Evolutionary conservation across 2,329 filamentous ascomycete genomes (phyloP).

Genomic region (Stemphylium beticola): DNA sequence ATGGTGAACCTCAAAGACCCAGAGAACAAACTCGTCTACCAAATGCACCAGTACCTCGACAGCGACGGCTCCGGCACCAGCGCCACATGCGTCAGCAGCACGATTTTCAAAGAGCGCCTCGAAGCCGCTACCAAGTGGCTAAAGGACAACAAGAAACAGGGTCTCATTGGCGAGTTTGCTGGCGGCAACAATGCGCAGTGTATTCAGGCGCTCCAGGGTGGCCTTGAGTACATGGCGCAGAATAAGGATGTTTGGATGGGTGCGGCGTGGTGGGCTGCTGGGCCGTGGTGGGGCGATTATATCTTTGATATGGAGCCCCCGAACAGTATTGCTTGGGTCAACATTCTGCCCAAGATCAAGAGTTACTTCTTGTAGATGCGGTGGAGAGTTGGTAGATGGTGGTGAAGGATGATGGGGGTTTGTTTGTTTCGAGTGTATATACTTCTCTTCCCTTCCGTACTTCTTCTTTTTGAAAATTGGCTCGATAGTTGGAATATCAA

Average conservation of each 20-base stretch:
- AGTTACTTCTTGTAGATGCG: constrained; percentile 33
- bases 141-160: constrained; percentile 59
- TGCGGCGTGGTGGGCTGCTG: constrained; percentile 62
- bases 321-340: constrained; percentile 51
- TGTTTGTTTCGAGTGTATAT: constrained; percentile 9
- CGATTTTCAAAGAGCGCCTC: constrained; percentile 62
- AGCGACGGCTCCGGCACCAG: constrained; percentile 61
- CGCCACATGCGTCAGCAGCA: constrained; percentile 57
- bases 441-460: not conserved
- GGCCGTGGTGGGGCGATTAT: constrained; percentile 59
- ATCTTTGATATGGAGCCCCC: constrained; percentile 60
- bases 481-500: too few species aligned
- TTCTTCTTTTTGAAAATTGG: not conserved
- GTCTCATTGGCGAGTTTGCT: constrained; percentile 62
- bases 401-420: not conserved
- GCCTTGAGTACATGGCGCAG: constrained; percentile 56
- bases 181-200: constrained; percentile 60
- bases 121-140: constrained; percentile 61
- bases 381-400: too few species aligned
- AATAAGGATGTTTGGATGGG: constrained; percentile 63
- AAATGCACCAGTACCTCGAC: constrained; percentile 70
- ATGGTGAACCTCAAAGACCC: constrained; percentile 60
- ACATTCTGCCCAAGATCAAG: constrained; percentile 45
- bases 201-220: constrained; percentile 56
- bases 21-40: constrained; percentile 61